Conservation (phyloP, 805 yeast species). For the Ogataea henricii region DNA sequence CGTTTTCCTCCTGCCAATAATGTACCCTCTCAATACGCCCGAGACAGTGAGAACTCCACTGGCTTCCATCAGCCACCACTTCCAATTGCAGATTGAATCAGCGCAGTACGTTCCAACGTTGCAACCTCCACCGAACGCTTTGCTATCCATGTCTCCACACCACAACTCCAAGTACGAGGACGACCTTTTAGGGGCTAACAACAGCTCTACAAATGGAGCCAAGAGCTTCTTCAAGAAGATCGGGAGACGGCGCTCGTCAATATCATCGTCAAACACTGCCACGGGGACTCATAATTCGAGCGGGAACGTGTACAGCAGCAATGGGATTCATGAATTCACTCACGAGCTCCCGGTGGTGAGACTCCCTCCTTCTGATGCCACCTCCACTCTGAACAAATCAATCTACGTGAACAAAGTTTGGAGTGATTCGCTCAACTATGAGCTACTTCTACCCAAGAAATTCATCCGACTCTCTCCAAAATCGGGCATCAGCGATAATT, state of each 20-base stretch:
- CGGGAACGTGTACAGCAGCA: conserved; percentile 2
- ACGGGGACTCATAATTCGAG: conserved; percentile 7
- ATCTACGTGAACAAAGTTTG: conserved; percentile 74
- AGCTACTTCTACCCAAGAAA: conserved; percentile 69
- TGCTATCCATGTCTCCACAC: conserved; percentile 39
- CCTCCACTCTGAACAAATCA: conserved; percentile 66
- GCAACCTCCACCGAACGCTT: conserved; percentile 33
- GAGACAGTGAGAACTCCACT: conserved; percentile 57
- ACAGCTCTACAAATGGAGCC: conserved; percentile 5
- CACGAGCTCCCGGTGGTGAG: conserved; percentile 50
- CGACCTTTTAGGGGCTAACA: conserved; percentile 7
- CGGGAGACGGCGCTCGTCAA: conserved; percentile 23
- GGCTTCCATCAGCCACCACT: conserved; percentile 48
- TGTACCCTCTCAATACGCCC: conserved; percentile 63
- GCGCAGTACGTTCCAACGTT: conserved; percentile 29
- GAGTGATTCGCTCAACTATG: conserved; percentile 71
- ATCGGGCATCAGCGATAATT: conserved; percentile 31
- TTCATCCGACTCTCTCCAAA: conserved; percentile 65
- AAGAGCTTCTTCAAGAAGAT: conserved; percentile 28
- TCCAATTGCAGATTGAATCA: conserved; percentile 43
- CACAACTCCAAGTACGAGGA: conserved; percentile 29
- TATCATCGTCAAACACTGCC: conserved; percentile 12
- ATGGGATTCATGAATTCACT: conserved; percentile 36
- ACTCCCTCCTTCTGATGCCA: conserved; percentile 58
- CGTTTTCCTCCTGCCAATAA: conserved; percentile 63